Conservation (phyloP, 2,329 filamentous ascomycete genomes). For the Stagonosporopsis rhizophila region DNA sequence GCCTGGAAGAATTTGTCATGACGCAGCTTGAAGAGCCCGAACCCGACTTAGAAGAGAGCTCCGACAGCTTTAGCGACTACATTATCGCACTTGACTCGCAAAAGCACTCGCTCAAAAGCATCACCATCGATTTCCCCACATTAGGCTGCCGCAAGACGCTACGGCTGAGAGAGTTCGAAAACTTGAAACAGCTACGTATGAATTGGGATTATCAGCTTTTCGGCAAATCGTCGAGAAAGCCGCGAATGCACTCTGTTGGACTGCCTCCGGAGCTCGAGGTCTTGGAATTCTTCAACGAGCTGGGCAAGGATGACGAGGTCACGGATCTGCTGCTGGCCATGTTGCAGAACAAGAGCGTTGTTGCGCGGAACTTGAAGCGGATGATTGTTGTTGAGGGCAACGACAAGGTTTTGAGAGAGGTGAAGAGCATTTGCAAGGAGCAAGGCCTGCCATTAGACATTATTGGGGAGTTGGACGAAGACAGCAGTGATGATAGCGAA, state of each 20-base stretch:
- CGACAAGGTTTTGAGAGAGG: slow-evolving; percentile 27
- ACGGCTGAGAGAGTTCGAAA: slow-evolving; percentile 38
- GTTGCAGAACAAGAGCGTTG: slow-evolving; percentile 37
- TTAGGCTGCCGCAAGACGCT: slow-evolving; percentile 39
- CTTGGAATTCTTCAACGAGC: slow-evolving; percentile 42
- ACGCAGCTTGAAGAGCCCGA: slow-evolving; percentile 41
- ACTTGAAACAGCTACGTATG: slow-evolving; percentile 34
- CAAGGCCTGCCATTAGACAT: slow-evolving; percentile 34
- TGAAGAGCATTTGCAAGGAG: slow-evolving; percentile 35
- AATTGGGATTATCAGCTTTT: slow-evolving; percentile 46
- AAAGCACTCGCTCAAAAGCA: slow-evolving; percentile 35
- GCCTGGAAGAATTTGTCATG: slow-evolving; percentile 43
- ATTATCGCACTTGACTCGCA: slow-evolving; percentile 40
- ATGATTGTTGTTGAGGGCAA: slow-evolving; percentile 39
- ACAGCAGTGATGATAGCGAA: slow-evolving; percentile 4
- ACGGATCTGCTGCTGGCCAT: slow-evolving; percentile 36
- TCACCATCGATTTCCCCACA: slow-evolving; percentile 40
- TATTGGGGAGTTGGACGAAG: slow-evolving; percentile 59
- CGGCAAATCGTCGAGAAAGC: slow-evolving; percentile 42
- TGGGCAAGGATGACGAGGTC: slow-evolving; percentile 42
- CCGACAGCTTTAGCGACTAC: slow-evolving; percentile 43
- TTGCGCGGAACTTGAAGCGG: slow-evolving; percentile 34
- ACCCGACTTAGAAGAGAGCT: slow-evolving; percentile 41
- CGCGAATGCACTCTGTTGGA: slow-evolving; percentile 41
- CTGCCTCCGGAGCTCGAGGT: slow-evolving; percentile 38